A percentile compares a stretch with the other conserved stretches of the same genome.
phyloP scores from a whole-genome alignment of 2,329 filamentous ascomycete species.

The Neoascochyta sp. region DNA sequence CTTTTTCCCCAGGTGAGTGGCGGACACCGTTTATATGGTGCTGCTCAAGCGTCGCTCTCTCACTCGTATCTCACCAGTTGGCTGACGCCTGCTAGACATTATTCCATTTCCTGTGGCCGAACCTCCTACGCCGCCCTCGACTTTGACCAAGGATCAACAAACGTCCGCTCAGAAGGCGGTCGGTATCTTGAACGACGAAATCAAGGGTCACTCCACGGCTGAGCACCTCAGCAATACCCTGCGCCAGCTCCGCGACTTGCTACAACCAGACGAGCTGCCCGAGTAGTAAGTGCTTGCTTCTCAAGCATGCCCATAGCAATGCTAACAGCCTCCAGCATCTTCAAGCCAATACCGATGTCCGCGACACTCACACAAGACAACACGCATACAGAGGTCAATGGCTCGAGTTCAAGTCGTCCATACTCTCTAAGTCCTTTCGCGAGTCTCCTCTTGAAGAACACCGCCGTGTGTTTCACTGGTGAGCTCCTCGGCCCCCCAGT shows the following conservation, averaged over 20 bases:
- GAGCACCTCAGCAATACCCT: conserved; percentile 67
- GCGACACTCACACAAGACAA: conserved; percentile 31
- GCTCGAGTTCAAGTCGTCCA: conserved; percentile 9
- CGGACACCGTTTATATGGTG: conserved; percentile 15
- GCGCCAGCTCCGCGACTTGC: conserved; percentile 68
- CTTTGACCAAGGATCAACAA: conserved; percentile 44
- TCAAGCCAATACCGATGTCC: conserved; percentile 31
- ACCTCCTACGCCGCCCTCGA: conserved; percentile 39
- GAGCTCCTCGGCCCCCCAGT: conserved; percentile 4
- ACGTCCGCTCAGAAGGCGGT: conserved; percentile 52
- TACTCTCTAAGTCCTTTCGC: conserved; percentile 51
- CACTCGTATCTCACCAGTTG: conserved; percentile 7
- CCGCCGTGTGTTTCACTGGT: conserved; percentile 38
- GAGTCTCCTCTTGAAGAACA: conserved; percentile 49
- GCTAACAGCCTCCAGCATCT: conserved; percentile 24
- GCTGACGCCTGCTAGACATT: conserved; percentile 39
- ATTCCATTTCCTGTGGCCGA: conserved; percentile 45
- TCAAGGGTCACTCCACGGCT: conserved; percentile 56
- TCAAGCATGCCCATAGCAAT: neutral
- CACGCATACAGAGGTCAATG: conserved; percentile 19
- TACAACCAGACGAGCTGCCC: conserved; percentile 68
- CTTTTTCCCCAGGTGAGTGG: conserved; percentile 67
- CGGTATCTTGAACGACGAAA: conserved; percentile 68
- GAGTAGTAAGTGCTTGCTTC: conserved; percentile 54
- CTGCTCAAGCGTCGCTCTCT: conserved; percentile 12